These are phyloP conservation scores for Chytriomyces confervae DNA, from an alignment of 192 early-diverging fungal species.

Conservation along the genomic window DNA sequence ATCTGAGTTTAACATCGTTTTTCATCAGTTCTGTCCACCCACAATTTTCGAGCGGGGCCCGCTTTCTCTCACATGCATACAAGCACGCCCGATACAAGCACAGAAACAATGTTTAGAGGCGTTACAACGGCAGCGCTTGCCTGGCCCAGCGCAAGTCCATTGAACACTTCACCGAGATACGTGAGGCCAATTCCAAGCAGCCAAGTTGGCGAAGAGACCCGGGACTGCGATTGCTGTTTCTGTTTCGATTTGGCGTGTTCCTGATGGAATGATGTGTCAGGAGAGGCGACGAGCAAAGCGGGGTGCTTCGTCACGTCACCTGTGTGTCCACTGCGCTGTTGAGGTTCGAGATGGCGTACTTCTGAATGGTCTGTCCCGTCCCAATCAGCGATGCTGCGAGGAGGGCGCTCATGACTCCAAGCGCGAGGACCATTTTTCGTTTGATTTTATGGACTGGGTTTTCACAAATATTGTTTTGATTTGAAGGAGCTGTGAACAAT, in stretches of 20 bases:
- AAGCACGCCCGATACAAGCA: constrained; percentile 34
- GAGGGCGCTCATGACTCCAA: constrained; percentile 22
- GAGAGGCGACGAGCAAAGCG: not conserved
- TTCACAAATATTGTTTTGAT: no score
- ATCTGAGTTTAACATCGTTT: not conserved
- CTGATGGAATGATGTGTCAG: constrained; percentile 1
- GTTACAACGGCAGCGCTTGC: constrained; percentile 43
- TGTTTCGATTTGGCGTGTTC: constrained; percentile 11
- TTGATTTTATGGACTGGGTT: not conserved
- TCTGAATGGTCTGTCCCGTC: constrained; percentile 43
- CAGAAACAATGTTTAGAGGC: constrained; percentile 42
- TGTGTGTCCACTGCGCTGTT: not conserved
- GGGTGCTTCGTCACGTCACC: not conserved
- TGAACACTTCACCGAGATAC: constrained; percentile 43
- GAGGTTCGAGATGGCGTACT: constrained; percentile 37
- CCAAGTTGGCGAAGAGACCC: constrained; percentile 26
- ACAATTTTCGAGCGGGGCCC: no score
- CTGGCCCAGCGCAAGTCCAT: constrained; percentile 37
- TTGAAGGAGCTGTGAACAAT: no score
- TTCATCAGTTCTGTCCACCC: no score
- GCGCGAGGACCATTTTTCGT: not conserved
- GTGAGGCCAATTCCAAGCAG: constrained; percentile 32
- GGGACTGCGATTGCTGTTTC: not conserved
- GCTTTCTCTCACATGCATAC: not conserved
- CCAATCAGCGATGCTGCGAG: constrained; percentile 36